Evolutionary conservation across 768 basidiomycete genomes (phyloP), one percentile per base, ranked within the genome.

Genomic region (Collybia nuda): DNA sequence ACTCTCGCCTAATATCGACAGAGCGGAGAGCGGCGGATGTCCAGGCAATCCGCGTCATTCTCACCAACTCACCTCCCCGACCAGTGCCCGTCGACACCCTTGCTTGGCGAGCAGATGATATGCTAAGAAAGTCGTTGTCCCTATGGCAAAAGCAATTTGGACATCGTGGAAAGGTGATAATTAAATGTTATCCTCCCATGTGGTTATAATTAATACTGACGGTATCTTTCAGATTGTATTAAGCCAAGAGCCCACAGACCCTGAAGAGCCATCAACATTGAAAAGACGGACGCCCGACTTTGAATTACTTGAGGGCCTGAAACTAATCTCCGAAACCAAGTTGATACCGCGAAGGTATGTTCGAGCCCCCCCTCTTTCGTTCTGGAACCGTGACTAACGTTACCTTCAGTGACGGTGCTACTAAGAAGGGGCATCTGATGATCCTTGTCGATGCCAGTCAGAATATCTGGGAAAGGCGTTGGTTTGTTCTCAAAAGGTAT

Each of bases 101-200:
- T 28, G 76, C 75, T 4, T 90, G 89, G 88, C 80, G 79, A 28
- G 76, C 83, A 19, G 85, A 90, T 21, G 71, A 77, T 44, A 69
- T 91, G 12, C 63, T 95, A 52, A 66, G 71, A 55, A 85, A 81
- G 61, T 82, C 88, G 21, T 63, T 98, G 6, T 75, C 73, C 14
- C 72, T 96, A 45, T 98, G 96, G 96, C 84, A 88, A 66, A 86
- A 84, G 66, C 84, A 80, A 43, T 86, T 90, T 69, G 90, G 91
- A 0, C 81, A 88, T 58, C 74, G 70, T 21, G 82, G 85, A 53
- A 84, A 89, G 76, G 95, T 93, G 54, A 53, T 78, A 71, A 9
- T 19, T n/a, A n/a, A n/a, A 15, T 9, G 17, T 24, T 26, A 17
- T 26, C 28, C 5, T 21, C 6, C 11, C 9, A n/a, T 51, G 19